Conservation (phyloP, 2,329 filamentous ascomycete species). For the Esteya vermicola region DNA sequence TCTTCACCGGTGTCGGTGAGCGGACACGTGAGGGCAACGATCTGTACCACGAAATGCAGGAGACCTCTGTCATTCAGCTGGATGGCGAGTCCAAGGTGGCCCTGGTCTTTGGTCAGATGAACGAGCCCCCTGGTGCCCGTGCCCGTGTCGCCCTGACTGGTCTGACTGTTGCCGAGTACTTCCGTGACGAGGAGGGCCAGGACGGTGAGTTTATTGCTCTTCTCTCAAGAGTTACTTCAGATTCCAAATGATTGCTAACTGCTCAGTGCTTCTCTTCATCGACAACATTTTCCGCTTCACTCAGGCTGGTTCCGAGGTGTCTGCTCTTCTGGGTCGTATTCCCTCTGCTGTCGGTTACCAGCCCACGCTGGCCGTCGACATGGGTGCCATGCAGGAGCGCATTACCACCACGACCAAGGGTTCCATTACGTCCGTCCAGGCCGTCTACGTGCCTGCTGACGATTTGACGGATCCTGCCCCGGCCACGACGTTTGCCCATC, state of each 20-base stretch:
- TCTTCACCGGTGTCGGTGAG: slow-evolving; percentile 99
- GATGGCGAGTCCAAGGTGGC: slow-evolving; percentile 99
- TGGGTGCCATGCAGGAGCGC: slow-evolving; percentile 99
- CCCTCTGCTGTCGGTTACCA: slow-evolving; percentile 99
- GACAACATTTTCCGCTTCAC: slow-evolving; percentile 99
- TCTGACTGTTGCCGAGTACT: slow-evolving; percentile 68
- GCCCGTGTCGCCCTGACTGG: slow-evolving; percentile 98
- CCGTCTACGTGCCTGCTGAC: slow-evolving; percentile 99
- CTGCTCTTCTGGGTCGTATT: slow-evolving; percentile 97
- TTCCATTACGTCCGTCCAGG: slow-evolving; percentile 99
- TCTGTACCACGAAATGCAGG: slow-evolving; percentile 99
- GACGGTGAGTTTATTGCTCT: slow-evolving; percentile 46
- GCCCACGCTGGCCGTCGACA: slow-evolving; percentile 94
- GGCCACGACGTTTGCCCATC: slow-evolving; percentile 98
- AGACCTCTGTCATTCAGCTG: slow-evolving; percentile 98
- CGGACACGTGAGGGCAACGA: slow-evolving; percentile 99
- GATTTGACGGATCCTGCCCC: slow-evolving; percentile 99
- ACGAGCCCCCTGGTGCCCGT: slow-evolving; percentile 98
- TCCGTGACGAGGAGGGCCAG: slow-evolving; percentile 64
- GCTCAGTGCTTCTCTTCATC: slow-evolving; percentile 93
- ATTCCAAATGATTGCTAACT: too few species aligned
- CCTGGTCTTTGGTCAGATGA: slow-evolving; percentile 99
- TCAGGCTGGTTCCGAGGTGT: slow-evolving; percentile 99
- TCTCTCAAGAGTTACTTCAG: neutral
- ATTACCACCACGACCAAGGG: slow-evolving; percentile 99